These are phyloP conservation scores for Spiraea crenata DNA, from an alignment of 331 rosid genomes.

Conservation along the genomic window DNA sequence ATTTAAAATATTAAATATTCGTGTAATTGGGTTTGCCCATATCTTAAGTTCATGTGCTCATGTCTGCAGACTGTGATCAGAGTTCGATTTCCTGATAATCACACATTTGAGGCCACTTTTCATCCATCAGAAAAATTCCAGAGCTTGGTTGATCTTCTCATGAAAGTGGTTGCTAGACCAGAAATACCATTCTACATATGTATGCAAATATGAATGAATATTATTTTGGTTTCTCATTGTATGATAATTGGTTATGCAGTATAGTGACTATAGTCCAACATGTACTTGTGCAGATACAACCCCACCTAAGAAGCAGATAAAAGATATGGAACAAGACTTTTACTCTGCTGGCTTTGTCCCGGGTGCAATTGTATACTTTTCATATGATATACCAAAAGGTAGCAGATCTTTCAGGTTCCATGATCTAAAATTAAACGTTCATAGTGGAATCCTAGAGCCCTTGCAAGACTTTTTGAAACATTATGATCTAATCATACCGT, in stretches of 20 bases:
- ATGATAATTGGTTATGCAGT: not conserved
- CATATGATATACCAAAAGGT: conserved; percentile 65
- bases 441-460: not conserved
- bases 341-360: conserved; percentile 77
- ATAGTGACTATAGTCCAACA: conserved; percentile 1
- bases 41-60: conserved; percentile 10
- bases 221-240: not conserved
- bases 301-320: conserved; percentile 81
- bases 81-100: conserved; percentile 88
- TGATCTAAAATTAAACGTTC: not conserved
- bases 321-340: conserved; percentile 67
- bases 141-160: conserved; percentile 67
- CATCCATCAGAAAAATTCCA: conserved; percentile 80
- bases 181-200: conserved; percentile 75
- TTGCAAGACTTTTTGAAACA: not conserved
- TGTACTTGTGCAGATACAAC: conserved; percentile 61
- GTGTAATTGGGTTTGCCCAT: not conserved
- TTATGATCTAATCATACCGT: not conserved
- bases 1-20: not conserved
- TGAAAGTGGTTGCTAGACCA: conserved; percentile 66
- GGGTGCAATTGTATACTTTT: conserved; percentile 83
- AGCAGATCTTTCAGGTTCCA: conserved; percentile 22
- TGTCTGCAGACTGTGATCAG: conserved; percentile 75
- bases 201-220: conserved; percentile 36
- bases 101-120: conserved; percentile 80